Conservation (phyloP, 164 flowering plant species). For the Berberis vulgaris region DNA sequence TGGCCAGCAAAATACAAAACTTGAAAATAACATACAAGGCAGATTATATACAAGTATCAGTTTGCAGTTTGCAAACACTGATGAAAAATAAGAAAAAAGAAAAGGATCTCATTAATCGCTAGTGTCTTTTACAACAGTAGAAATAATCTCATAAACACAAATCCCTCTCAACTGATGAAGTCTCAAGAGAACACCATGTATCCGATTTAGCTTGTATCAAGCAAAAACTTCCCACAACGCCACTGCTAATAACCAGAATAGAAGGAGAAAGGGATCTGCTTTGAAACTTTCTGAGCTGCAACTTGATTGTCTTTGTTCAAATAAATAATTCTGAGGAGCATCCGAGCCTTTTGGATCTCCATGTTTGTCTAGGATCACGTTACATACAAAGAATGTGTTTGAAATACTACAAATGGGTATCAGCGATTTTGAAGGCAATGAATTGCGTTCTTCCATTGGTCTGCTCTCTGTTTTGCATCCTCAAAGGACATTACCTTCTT, state of each 20-base stretch:
- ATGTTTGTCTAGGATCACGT: not conserved
- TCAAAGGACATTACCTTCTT: conserved; percentile 86
- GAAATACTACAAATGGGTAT: conserved; percentile 7
- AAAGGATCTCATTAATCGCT: not conserved
- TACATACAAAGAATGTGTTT: conserved; percentile 8
- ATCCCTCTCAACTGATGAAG: not conserved
- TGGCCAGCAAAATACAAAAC: no score
- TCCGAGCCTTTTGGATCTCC: conserved; percentile 3
- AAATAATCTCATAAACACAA: not conserved
- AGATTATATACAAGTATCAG: no score
- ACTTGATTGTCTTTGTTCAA: conserved; percentile 5
- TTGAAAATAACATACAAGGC: no score
- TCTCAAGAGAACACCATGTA: not conserved
- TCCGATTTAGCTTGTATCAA: not conserved
- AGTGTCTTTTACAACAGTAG: not conserved
- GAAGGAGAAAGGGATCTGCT: not conserved
- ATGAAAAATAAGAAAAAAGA: not conserved
- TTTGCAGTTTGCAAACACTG: no score
- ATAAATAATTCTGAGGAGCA: conserved; percentile 3
- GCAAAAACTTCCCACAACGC: not conserved
- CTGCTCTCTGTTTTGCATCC: conserved; percentile 88
- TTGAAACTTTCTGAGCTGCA: not conserved
- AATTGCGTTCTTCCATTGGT: conserved; percentile 92
- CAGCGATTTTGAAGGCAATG: conserved; percentile 81
- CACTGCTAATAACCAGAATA: not conserved